Evolutionary conservation across 2,329 filamentous ascomycete genomes (phyloP).

Genomic region (Phoma herbarum): DNA sequence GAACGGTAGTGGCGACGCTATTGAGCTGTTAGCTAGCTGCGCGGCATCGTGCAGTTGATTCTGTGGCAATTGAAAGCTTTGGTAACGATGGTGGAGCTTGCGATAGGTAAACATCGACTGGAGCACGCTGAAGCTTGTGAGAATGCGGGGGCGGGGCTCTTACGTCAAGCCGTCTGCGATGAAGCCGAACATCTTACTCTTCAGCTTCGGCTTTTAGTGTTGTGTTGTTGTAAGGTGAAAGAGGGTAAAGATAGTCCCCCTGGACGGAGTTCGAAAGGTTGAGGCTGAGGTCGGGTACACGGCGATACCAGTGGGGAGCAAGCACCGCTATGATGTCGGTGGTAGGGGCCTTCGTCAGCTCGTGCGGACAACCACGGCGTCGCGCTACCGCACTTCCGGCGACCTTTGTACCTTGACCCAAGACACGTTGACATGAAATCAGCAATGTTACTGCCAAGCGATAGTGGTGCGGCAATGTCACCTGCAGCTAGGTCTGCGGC

Average conservation of each 20-base stretch:
- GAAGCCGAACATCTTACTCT: constrained; percentile 48
- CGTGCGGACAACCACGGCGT: constrained; percentile 18
- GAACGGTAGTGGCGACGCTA: constrained; percentile 72
- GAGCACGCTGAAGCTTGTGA: constrained; percentile 22
- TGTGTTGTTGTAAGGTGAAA: constrained; percentile 4
- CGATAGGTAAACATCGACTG: constrained; percentile 8
- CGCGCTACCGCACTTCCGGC: constrained; percentile 22
- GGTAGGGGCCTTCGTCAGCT: constrained; percentile 18
- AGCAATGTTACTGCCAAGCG: background rate
- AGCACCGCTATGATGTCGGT: constrained; percentile 24
- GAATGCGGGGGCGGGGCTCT: constrained; percentile 43
- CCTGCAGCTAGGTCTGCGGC: background rate
- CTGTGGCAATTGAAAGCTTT: constrained; percentile 27
- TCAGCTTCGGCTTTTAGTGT: constrained; percentile 13
- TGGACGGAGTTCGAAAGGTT: constrained; percentile 21
- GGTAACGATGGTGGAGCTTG: constrained; percentile 16
- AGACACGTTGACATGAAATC: background rate
- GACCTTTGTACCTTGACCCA: constrained; percentile 5
- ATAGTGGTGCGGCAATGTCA: background rate
- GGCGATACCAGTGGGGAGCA: constrained; percentile 30
- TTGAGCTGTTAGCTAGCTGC: constrained; percentile 26
- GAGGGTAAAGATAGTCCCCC: constrained; percentile 4
- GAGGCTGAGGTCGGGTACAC: constrained; percentile 31
- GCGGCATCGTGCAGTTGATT: background rate
- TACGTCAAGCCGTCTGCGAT: constrained; percentile 52